These are phyloP conservation scores for Fusarium solani-melongenae DNA, from an alignment of 2,329 filamentous ascomycete species.

Conservation along the genomic window DNA sequence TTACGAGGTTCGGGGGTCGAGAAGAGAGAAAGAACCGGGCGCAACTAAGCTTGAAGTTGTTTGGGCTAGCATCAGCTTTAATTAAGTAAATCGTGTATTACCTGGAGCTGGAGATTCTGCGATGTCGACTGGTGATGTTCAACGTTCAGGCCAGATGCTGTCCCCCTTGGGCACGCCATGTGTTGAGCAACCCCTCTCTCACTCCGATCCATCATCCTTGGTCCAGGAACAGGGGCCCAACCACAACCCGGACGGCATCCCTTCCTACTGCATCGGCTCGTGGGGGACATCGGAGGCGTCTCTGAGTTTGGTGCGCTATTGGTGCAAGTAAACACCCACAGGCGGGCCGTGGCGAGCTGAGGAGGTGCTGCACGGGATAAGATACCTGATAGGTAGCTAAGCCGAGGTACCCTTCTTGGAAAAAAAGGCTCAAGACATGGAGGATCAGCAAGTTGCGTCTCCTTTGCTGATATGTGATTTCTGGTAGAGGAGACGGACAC, in stretches of 20 bases:
- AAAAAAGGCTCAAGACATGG: neutral
- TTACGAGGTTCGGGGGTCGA: neutral
- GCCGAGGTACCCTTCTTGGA: neutral
- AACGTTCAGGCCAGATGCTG: neutral
- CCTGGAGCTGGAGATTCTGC: neutral
- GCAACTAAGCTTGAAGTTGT: neutral
- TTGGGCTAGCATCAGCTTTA: neutral
- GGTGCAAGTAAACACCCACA: conserved; percentile 10
- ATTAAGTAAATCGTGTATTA: neutral
- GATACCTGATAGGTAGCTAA: neutral
- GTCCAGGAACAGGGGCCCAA: conserved; percentile 29
- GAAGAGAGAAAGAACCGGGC: neutral
- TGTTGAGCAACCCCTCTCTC: neutral
- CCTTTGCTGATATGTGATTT: neutral
- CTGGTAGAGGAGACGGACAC: neutral
- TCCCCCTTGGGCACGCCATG: neutral
- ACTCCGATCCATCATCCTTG: neutral
- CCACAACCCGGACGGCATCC: neutral
- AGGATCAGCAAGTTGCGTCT: neutral
- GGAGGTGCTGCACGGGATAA: conserved; percentile 8
- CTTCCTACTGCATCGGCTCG: conserved; percentile 10
- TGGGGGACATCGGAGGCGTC: conserved; percentile 22
- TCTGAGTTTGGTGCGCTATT: conserved; percentile 19
- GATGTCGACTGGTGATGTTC: neutral
- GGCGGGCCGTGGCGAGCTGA: conserved; percentile 35